Evolutionary conservation across 1,284 basidiomycete genomes (phyloP), one percentile per base, ranked within the genome.

Genomic region (Ustilago cynodontis): DNA sequence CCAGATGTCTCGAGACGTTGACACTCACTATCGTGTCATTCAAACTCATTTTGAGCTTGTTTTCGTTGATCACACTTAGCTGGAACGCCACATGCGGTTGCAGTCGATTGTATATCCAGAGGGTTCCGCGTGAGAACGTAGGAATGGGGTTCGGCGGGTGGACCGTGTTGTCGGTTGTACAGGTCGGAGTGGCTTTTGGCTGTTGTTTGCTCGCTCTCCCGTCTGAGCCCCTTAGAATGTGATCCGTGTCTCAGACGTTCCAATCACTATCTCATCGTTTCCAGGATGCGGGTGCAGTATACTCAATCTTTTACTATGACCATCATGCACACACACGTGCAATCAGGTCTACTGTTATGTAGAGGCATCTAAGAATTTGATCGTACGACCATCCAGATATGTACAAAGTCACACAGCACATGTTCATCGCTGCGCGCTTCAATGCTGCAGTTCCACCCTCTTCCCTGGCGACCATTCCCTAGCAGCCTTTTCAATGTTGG

Each of bases 401-500:
- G 53, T 55, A 50, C 60, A 64, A 39, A 37, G 37, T 20, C 37
- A 29, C 43, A 1, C 16, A 6, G 29, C n/a, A 53, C 18, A 20
- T 20, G 13, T 6, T 29, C 45, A 22, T 51, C 47, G 7, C 31
- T 24, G 22, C 35, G 13, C 13, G 2, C 8, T 2, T 78, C 65
- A 84, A 53, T 83, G 80, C 50, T 79, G 70, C 53, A 82, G 16
- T 51, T 84, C 82, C 52, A 84, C 74, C 18, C 78, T 58, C 54
- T 79, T 72, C n/a, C 81, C 81, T 7, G 78, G 81, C 47, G 72
- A 72, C 82, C 83, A 84, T 53, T 85, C 83, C 20, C 77, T 66
- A 3, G 81, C 76, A 2, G 83, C 82, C 59, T 82, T 80, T 6
- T 82, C 82, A 51, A 85, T 85, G 55, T 85, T 85, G 29, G 68